Base-by-base conservation (phyloP, 1,139 yeast genomes). In the Geotrichum aggregatum region DNA sequence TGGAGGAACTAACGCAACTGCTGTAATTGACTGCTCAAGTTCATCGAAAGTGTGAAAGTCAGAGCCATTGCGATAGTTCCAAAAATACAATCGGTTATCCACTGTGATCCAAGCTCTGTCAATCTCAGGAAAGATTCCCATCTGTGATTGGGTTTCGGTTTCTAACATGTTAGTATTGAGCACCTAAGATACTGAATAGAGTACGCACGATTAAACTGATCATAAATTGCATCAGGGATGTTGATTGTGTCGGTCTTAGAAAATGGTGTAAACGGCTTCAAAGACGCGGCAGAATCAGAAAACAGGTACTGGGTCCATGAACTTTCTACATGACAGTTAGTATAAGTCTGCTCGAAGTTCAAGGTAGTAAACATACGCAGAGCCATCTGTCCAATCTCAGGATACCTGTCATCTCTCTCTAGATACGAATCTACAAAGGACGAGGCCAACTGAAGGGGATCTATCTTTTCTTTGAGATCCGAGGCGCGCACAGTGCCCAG, bases 21-120 rank as follows among this genome's bases (percentile, higher is more conserved):
- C 76, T 50, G 87, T 72, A 48, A 92, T 88, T 1, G 95, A 79
- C 61, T 87, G 87, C 55, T 80, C 78, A 55, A 89, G 79, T 61
- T 86, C 95, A 65, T 89, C 97, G 53, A 91, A 84, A 5, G 88
- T 82, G 59, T 84, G 82, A 63, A 83, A 86, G 58, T 86, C 94
- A 11, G 80, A 72, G 10, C 84, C 73, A 47, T 82, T 80, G 56
- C 72, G 73, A 65, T 80, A 84, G 64, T 85, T 83, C 98, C 98
- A 92, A 36, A 94, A 76, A 38, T 86, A 79, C 62, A 94, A 74
- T 62, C 84, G 82, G 63, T 85, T 85, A 66, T 89, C 98, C 39
- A 84, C 82, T 1, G 87, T 82, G 45, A 91, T 78, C 98, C 98
- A 92, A 7, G 92, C 83, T 56, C 96, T 79, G 57, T 83, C 81